These are phyloP conservation scores for Didymella arachidicola DNA, from an alignment of 2,329 filamentous ascomycete genomes.

Conservation along the genomic window DNA sequence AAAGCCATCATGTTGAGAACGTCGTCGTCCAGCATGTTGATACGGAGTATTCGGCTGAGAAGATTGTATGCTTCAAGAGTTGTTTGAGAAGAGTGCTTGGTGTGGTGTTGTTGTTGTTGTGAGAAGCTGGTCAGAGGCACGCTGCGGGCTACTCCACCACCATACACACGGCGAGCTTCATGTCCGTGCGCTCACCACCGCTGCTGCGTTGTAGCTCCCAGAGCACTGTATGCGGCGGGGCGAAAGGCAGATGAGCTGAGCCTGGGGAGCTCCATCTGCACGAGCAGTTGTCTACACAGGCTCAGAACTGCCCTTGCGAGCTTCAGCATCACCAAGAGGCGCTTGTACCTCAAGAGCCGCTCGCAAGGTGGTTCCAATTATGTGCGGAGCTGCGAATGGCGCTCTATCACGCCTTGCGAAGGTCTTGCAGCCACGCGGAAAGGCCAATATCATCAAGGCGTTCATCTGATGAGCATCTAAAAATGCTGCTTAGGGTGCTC, in stretches of 20 bases:
- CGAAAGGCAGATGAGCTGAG: neutral
- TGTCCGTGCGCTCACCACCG: constrained; percentile 9
- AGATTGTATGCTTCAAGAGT: neutral
- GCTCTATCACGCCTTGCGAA: neutral
- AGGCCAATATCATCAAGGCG: neutral
- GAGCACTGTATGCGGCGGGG: too few relatives aligned
- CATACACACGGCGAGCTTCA: neutral
- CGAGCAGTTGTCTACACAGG: neutral
- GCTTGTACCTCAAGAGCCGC: neutral
- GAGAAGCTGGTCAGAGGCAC: neutral
- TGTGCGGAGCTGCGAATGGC: neutral
- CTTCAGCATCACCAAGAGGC: neutral
- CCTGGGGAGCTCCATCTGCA: neutral
- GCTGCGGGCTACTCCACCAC: constrained; percentile 1
- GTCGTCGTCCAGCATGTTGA: neutral
- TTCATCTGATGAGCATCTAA: neutral
- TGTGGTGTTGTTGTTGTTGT: constrained; percentile 2
- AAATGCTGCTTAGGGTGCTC: neutral
- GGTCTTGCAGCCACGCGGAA: neutral
- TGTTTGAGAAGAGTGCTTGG: neutral
- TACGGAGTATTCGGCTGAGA: neutral
- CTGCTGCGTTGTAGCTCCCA: neutral
- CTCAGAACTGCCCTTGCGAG: too few relatives aligned
- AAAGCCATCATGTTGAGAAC: neutral
- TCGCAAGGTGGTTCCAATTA: neutral